Base-by-base conservation (phyloP, 192 early-diverging fungal species). In the Rhizophagus prolifer region DNA sequence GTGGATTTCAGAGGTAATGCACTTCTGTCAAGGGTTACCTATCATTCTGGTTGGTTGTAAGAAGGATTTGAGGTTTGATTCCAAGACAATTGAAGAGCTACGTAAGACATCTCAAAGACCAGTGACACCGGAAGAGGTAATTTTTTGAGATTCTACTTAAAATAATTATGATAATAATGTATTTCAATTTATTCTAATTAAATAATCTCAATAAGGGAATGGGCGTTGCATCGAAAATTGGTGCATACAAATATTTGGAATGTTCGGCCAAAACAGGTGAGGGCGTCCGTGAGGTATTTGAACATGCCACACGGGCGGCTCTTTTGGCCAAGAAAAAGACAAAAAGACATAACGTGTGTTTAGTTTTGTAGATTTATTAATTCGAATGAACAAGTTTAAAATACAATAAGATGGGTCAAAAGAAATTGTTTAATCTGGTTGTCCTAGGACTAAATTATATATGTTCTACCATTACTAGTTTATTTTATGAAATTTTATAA, bases 1-100 rank as follows among this genome's bases (percentile, higher is more conserved):
- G 92, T 96, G 95, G 95, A 93, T 95, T 73, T 92, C 91, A 60
- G 95, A 95, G 84, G 95, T 95, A 21, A 83, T 89, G 58, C 92
- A 95, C 69, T 95, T 96, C 80, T 96, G 95, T 78, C 82, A 90
- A 54, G 91, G 90, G 69, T 86, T 95, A 28, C 95, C 95, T 28
- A 93, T 95, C 79, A 82, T 95, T 59, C 83, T 96, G 70, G 92
- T 96, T 79, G 94, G 90, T 19, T 93, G 91, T 82, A 96, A 96
- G 85, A 93, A 91, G 83, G 95, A 96, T 86, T 85, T 96, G 79
- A 87, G 95, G 70, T 91, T 92, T 80, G 94, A 96, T 81, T 86
- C 87, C 58, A 81, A 84, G 61, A 91, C 92, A 25, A 91, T 95
- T 71, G 90, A 90, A 58, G 91, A 93, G 73, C 84, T 96, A 25